Evolutionary conservation across 306 rosid genomes (phyloP).

Genomic region (Comarum palustre): DNA sequence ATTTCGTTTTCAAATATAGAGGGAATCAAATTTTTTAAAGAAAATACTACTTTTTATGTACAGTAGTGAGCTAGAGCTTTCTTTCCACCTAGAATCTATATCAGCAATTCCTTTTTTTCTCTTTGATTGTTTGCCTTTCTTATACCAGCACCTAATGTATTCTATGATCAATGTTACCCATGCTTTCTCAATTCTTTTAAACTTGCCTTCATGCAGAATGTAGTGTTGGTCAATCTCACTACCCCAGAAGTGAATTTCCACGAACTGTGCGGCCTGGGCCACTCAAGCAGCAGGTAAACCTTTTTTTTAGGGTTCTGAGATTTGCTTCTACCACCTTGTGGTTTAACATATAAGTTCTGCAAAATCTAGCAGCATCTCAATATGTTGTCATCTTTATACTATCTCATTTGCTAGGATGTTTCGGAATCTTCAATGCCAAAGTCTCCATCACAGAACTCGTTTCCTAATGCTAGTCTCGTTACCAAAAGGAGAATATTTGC

Average conservation of each 20-base stretch:
- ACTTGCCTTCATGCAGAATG: constrained; percentile 49
- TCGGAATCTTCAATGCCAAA: constrained; percentile 35
- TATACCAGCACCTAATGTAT: constrained; percentile 1
- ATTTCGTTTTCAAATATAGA: neutral
- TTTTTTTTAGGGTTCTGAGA: constrained; percentile 20
- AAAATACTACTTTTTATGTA: neutral
- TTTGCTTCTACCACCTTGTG: constrained; percentile 1
- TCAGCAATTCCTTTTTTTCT: neutral
- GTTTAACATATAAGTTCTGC: neutral
- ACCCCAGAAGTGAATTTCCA: constrained; percentile 61
- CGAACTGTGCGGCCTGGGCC: constrained; percentile 36
- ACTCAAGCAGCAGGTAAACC: constrained; percentile 57
- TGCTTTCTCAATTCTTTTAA: constrained; percentile 11
- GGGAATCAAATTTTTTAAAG: neutral
- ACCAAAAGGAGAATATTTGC: constrained; percentile 58
- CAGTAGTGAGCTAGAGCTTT: neutral
- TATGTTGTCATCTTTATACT: neutral
- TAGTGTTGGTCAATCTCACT: constrained; percentile 61
- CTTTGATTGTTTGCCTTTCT: neutral
- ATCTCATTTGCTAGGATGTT: constrained; percentile 39
- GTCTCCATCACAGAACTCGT: constrained; percentile 25
- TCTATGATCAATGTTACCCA: constrained; percentile 1
- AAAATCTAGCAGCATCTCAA: neutral
- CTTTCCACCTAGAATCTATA: neutral
- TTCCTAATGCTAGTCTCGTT: constrained; percentile 46